These are phyloP conservation scores for Actinomortierella ambigua DNA, from an alignment of 371 early-diverging fungal genomes.

Conservation along the genomic window DNA sequence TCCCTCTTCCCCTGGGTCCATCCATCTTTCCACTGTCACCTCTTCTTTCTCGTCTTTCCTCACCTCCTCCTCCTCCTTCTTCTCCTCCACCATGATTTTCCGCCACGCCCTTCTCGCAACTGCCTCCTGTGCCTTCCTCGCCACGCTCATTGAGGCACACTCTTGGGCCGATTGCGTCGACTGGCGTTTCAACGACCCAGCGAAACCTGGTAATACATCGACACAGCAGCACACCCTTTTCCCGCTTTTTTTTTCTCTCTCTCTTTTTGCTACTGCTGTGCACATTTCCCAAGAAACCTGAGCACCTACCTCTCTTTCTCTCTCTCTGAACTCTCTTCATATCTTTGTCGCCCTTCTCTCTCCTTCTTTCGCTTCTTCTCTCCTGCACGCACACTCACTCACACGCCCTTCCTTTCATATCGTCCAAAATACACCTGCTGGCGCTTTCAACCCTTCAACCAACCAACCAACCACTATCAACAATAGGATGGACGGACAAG, in stretches of 20 bases:
- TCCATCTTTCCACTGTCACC: too few species aligned
- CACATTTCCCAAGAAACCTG: not conserved
- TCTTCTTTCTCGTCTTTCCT: too few species aligned
- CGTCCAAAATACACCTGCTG: too few species aligned
- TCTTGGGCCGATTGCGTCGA: conserved; percentile 46
- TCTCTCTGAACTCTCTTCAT: not conserved
- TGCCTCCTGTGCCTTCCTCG: conserved; percentile 14
- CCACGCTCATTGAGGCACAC: conserved; percentile 25
- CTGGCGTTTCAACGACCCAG: conserved; percentile 40
- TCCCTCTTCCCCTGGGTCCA: too few species aligned
- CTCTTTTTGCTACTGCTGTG: too few species aligned
- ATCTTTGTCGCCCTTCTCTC: not conserved
- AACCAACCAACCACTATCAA: too few species aligned
- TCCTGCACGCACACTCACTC: conserved; percentile 1
- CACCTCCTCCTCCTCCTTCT: not conserved
- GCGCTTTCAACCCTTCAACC: not conserved
- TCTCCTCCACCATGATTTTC: not conserved
- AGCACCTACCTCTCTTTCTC: not conserved
- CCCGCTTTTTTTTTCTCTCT: not conserved
- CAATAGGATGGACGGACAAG: conserved; percentile 12
- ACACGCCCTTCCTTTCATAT: not conserved
- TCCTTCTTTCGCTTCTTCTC: not conserved
- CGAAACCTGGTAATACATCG: conserved; percentile 15
- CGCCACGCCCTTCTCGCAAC: conserved; percentile 17
- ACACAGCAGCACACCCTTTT: too few species aligned